Evolutionary conservation across 2,329 filamentous ascomycete genomes (phyloP).

Genomic region (Sclerotinia nivalis): DNA sequence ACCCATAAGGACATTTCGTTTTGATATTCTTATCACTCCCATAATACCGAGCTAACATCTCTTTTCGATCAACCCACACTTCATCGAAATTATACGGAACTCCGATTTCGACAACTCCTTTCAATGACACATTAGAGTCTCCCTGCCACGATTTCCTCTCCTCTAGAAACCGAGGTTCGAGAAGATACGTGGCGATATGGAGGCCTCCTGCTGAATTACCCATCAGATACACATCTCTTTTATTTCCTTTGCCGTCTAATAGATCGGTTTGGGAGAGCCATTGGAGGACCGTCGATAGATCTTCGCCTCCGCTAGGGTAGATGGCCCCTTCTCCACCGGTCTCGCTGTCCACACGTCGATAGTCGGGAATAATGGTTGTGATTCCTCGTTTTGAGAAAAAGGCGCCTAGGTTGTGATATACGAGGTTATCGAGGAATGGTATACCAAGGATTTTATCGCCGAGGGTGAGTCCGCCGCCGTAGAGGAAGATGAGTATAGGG

Average conservation of each 20-base stretch:
- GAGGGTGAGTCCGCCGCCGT: conserved; percentile 37
- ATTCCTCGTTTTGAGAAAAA: conserved; percentile 38
- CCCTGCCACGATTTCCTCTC: conserved; percentile 30
- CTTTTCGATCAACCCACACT: conserved; percentile 17
- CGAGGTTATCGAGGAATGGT: conserved; percentile 28
- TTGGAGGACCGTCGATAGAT: conserved; percentile 30
- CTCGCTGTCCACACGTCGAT: conserved; percentile 34
- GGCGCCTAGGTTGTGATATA: conserved; percentile 38
- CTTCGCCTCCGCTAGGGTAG: conserved; percentile 38
- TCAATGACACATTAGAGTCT: conserved; percentile 27
- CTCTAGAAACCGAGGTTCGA: conserved; percentile 31
- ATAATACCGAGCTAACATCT: conserved; percentile 33
- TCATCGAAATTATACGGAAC: conserved; percentile 35
- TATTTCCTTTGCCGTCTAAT: conserved; percentile 26
- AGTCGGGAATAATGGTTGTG: conserved; percentile 37
- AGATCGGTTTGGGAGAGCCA: conserved; percentile 31
- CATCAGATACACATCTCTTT: conserved; percentile 35
- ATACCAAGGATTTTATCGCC: conserved; percentile 35
- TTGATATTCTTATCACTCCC: conserved; percentile 25
- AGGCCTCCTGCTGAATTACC: conserved; percentile 41
- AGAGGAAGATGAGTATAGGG: conserved; percentile 38
- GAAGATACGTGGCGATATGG: conserved; percentile 37
- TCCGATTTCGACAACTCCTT: conserved; percentile 33
- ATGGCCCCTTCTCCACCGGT: conserved; percentile 36
- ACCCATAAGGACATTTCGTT: conserved; percentile 31